Evolutionary conservation across 106 monocot genomes (phyloP), one percentile per base, ranked within the genome.

Genomic region (Dioscorea alata): DNA sequence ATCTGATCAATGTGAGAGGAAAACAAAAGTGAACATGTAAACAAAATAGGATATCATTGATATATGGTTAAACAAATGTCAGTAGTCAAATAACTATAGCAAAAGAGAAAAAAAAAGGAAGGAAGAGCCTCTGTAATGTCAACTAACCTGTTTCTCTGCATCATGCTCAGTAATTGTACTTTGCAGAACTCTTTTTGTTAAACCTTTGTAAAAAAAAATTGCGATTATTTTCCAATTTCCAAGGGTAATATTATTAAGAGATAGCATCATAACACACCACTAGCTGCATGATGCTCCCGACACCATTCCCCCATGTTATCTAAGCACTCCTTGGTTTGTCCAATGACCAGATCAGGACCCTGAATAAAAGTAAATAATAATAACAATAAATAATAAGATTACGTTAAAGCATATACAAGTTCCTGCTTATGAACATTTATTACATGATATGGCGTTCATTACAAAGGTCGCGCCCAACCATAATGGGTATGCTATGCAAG

Each of bases 291-390:
- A 87, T 96, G 88, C 8, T 80, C 76, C 23, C 50, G 69, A 76
- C 96, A 96, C 96, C 96, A 96, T 64, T 86, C 89, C n/a, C 80
- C 85, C 97, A 97, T 97, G 21, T 78, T 89, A 66, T 97, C 89
- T 63, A 97, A 73, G 60, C 92, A 89, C 65, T 92, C 85, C 65
- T 92, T 89, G 68, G 84, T 69, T 63, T 97, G 97, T 23, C 72
- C 71, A 58, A 97, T 87, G 19, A 92, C 92, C 82, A 92, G 80
- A 81, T 92, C 86, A 50, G 97, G 97, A 78, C 97, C 97, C 97
- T 97, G 60, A 56, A 76, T 14, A 63, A n/a, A 76, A 42, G 5
- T n/a, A 42, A 42, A 10, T 6, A 0, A 42, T 42, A 42, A 42
- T 42, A 42, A 42, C 3, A 28, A 28, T 28, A 28, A 28, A 28